phyloP scores from a whole-genome alignment of 768 basidiomycete species.

The Amanita brunnescens region DNA sequence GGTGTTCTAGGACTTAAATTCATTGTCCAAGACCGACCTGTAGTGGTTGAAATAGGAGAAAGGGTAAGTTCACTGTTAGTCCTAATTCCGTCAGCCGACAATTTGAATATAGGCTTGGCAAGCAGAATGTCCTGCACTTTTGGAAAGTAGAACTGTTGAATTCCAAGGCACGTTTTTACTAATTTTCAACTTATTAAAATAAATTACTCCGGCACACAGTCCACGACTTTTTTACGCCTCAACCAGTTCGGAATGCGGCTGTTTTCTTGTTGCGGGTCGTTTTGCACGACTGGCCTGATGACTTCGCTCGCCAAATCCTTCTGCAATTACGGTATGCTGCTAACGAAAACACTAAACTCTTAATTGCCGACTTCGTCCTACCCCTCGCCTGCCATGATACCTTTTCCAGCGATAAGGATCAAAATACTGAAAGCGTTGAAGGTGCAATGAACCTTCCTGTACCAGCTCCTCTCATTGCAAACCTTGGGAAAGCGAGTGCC shows the following conservation, averaged over 20 bases:
- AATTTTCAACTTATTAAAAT: background rate
- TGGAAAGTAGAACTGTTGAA: constrained; percentile 41
- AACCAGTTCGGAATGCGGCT: constrained; percentile 43
- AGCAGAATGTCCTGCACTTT: constrained; percentile 46
- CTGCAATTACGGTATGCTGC: constrained; percentile 37
- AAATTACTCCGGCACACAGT: constrained; percentile 22
- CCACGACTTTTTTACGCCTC: constrained; percentile 71
- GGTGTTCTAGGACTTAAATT: constrained; percentile 27
- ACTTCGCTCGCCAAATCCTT: constrained; percentile 38
- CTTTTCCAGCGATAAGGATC: constrained; percentile 11
- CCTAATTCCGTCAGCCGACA: constrained; percentile 11
- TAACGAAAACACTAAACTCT: constrained; percentile 44
- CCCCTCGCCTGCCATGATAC: constrained; percentile 62
- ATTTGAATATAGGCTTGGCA: constrained; percentile 40
- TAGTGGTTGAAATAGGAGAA: constrained; percentile 44
- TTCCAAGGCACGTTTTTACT: constrained; percentile 38
- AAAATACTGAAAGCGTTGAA: constrained; percentile 21
- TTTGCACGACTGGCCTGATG: constrained; percentile 75
- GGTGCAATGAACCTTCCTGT: constrained; percentile 47
- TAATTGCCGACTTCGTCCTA: constrained; percentile 66
- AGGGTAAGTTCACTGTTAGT: constrained; percentile 25
- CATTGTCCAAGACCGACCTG: constrained; percentile 53
- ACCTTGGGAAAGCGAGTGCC: constrained; percentile 64
- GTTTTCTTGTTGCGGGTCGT: constrained; percentile 67
- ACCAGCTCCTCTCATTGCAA: constrained; percentile 57